A percentile compares a stretch with the other conserved stretches of the same genome.
phyloP scores from a whole-genome alignment of 2,329 filamentous ascomycete species.

The Thielaviopsis populi region DNA sequence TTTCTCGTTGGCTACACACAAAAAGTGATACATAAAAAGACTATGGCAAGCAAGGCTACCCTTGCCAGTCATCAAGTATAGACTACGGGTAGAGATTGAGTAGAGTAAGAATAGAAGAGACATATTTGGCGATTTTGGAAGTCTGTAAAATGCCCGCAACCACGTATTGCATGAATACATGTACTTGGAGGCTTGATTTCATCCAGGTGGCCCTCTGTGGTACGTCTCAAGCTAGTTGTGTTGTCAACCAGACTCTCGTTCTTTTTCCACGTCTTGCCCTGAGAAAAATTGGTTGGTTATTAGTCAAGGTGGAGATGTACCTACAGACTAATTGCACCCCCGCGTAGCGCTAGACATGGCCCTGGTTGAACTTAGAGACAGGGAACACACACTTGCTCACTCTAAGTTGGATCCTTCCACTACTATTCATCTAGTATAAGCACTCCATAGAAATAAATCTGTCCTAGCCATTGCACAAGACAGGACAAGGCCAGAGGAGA shows the following conservation, averaged over 20 bases:
- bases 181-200: not conserved
- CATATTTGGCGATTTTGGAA: not conserved
- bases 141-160: not conserved
- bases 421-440: not conserved
- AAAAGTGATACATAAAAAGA: not conserved
- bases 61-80: not conserved
- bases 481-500: not conserved
- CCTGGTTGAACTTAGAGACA: not conserved
- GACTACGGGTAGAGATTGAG: slow-evolving; percentile 1
- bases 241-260: not conserved
- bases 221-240: not conserved
- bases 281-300: not conserved
- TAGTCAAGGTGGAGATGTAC: not conserved
- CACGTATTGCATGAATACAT: not conserved
- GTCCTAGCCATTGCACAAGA: not conserved
- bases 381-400: not conserved
- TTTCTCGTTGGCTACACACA: not conserved
- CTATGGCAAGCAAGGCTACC: not conserved
- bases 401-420: not conserved
- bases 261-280: not conserved
- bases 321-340: not conserved
- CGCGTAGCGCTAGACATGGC: not conserved
- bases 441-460: not conserved
- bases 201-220: not conserved
- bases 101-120: not conserved